Evolutionary conservation across 2,329 filamentous ascomycete genomes (phyloP).

Genomic region (Gaeumannomyces tritici): DNA sequence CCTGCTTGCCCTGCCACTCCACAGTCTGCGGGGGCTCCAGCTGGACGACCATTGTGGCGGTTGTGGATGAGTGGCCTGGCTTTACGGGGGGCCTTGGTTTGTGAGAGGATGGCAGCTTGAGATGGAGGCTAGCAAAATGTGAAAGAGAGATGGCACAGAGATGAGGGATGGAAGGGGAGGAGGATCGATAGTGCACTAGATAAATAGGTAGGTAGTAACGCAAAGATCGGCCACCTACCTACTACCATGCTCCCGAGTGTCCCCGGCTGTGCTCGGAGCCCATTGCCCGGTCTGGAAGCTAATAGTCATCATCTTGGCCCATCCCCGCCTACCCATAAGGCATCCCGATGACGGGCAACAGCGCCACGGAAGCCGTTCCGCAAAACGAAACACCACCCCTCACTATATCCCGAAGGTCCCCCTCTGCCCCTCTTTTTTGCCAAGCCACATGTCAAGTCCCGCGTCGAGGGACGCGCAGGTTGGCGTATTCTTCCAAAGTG

Average conservation of each 20-base stretch:
- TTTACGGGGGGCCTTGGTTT: not conserved
- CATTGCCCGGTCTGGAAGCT: not conserved
- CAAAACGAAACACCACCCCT: not conserved
- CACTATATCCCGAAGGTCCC: not conserved
- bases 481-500: not conserved
- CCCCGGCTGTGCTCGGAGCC: not conserved
- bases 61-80: not conserved
- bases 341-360: not conserved
- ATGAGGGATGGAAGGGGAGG: not conserved
- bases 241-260: not conserved
- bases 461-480: not conserved
- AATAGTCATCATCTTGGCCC: not conserved
- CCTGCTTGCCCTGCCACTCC: slow-evolving; percentile 37
- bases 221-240: not conserved
- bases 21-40: slow-evolving; percentile 32
- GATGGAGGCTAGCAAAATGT: not conserved
- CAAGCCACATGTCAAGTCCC: not conserved
- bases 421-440: not conserved
- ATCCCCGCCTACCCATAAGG: not conserved
- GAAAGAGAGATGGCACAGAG: not conserved
- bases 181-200: not conserved
- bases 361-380: not conserved
- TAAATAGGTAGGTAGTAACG: not conserved
- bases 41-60: slow-evolving; percentile 23
- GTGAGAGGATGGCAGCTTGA: not conserved